phyloP scores from a whole-genome alignment of 768 basidiomycete genomes.

The Suillus spraguei region DNA sequence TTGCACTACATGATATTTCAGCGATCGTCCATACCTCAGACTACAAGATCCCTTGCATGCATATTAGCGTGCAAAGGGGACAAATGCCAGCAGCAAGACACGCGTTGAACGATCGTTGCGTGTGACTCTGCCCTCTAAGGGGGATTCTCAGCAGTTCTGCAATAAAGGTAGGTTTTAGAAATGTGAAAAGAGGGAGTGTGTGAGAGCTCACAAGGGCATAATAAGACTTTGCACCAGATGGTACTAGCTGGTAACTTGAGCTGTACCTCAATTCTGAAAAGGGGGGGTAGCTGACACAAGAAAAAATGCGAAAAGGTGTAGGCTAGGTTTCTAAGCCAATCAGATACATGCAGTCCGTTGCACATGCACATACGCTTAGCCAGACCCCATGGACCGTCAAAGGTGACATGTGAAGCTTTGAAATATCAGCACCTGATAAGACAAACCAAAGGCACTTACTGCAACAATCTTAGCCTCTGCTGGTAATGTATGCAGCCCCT shows the following conservation, averaged over 20 bases:
- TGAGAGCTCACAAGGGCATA: not conserved
- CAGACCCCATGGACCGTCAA: not conserved
- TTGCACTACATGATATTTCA: not conserved
- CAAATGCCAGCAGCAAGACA: not conserved
- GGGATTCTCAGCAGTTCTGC: not conserved
- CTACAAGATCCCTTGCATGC: not conserved
- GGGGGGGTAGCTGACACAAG: not conserved
- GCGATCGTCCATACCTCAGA: not conserved
- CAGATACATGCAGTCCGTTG: not conserved
- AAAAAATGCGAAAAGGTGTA: not conserved
- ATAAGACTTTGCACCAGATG: not conserved
- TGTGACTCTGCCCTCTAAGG: not conserved
- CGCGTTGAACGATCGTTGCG: not conserved
- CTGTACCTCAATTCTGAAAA: not conserved
- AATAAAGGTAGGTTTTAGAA: not conserved
- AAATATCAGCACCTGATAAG: not conserved
- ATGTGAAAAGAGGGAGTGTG: not conserved
- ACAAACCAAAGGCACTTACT: not conserved
- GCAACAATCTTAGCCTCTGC: slow-evolving; percentile 37
- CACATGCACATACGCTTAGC: not conserved
- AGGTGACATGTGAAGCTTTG: not conserved
- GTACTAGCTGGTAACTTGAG: not conserved
- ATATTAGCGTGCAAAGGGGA: not conserved
- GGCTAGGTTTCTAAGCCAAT: not conserved
- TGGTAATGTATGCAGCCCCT: slow-evolving; percentile 61